Evolutionary conservation across 257 asterid species (phyloP), one percentile per base, ranked within the genome.

Genomic region (Solanum dulcamara): DNA sequence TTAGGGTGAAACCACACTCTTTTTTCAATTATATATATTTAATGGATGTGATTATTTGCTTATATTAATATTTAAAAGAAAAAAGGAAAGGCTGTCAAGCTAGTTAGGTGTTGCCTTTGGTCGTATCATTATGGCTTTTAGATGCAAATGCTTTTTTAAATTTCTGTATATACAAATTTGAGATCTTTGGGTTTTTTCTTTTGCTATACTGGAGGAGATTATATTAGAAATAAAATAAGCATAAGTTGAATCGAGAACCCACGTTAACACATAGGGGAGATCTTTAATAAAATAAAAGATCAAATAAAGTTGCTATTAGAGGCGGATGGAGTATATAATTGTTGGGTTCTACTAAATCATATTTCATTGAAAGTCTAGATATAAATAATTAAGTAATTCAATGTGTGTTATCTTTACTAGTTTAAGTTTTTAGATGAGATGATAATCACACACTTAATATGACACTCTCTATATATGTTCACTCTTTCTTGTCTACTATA

Each of bases 191-290:
- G 15, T 35, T 57, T 59, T 81, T n/a, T 8, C 20, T 81, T 53
- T 46, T 82, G 28, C 62, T 62, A n/a, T 26, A 38, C 7, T 40
- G 28, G 22, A 24, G 72, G 81, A 84, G 80, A 77, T 67, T 42
- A 7, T 14, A 64, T 82, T n/a, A 38, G 81, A 30, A 32, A 70
- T 80, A 66, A 81, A 81, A 83, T 70, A 60, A 11, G 12, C 30
- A 3, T 30, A 6, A 32, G 87, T 55, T 59, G 85, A 81, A 55
- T 64, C 17, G 51, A 70, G 48, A 75, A 85, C 28, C 87, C 84
- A 81, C 86, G 85, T 88, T 87, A 84, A 38, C 40, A 12, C 85
- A 35, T 77, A 24, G 85, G 80, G 89, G 80, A 80, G 77, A 85
- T 85, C 85, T 26, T 60, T 64, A 17, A 53, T 9, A 85, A 80